Percentiles rank a stretch among this genome's conserved stretches.
phyloP scores from a whole-genome alignment of 129 eudicot species.

The Dittrichia graveolens region DNA sequence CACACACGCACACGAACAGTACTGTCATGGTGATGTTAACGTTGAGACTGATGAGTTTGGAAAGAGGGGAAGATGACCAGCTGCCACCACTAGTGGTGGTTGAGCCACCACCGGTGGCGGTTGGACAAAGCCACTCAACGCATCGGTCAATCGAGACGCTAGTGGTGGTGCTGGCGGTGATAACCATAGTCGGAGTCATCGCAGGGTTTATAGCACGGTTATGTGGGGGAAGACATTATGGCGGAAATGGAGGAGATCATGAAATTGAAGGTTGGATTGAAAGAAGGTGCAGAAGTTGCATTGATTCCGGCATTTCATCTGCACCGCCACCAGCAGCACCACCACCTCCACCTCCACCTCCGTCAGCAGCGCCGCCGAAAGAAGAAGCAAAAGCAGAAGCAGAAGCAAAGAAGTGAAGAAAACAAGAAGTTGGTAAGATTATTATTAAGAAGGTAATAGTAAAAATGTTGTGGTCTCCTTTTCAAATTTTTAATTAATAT shows the following conservation, averaged over 20 bases:
- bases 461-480: background rate
- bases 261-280: constrained; percentile 88
- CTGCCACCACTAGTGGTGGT: constrained; percentile 70
- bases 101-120: constrained; percentile 51
- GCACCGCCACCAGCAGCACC: constrained; percentile 42
- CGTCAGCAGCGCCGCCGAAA: constrained; percentile 16
- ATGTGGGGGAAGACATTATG: constrained; percentile 82
- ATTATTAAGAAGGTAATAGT: background rate
- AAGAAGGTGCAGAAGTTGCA: constrained; percentile 76
- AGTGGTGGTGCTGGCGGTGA: constrained; percentile 85
- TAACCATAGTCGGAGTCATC: constrained; percentile 61
- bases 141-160: constrained; percentile 78
- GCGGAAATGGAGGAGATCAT: constrained; percentile 71
- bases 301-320: constrained; percentile 66
- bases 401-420: constrained; percentile 52
- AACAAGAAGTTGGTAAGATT: constrained; percentile 10
- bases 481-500: background rate
- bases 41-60: constrained; percentile 20
- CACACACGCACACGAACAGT: constrained; percentile 14
- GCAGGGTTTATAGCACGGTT: constrained; percentile 87
- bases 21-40: constrained; percentile 33
- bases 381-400: constrained; percentile 43
- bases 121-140: constrained; percentile 45
- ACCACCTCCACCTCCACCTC: constrained; percentile 25
- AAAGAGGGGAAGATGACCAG: constrained; percentile 35